Evolutionary conservation across 2,329 filamentous ascomycete species (phyloP).

Genomic region (Pezicula neosporulosa): DNA sequence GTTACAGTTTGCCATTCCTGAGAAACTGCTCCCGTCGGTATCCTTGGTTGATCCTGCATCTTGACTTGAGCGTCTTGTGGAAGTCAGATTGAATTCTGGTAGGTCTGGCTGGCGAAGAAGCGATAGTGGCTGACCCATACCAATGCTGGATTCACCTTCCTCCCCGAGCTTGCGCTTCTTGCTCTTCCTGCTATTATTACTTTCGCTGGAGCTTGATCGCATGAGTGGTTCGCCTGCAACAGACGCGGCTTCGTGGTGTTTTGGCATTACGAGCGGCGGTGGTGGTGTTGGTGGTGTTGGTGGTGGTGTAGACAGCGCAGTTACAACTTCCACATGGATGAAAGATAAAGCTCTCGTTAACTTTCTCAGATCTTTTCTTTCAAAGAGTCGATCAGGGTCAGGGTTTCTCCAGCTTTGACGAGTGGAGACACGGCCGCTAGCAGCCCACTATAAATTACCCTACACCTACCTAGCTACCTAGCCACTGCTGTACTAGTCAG

Average conservation of each 20-base stretch:
- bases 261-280: background rate
- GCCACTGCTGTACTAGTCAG: no score
- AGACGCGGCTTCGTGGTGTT: background rate
- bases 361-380: no score
- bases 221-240: background rate
- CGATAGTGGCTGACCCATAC: constrained; percentile 18
- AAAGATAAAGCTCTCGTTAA: no score
- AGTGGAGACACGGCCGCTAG: background rate
- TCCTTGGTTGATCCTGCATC: constrained; percentile 10
- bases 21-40: constrained; percentile 4
- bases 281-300: no score
- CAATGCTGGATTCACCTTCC: constrained; percentile 4
- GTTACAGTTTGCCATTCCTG: constrained; percentile 51
- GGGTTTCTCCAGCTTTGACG: background rate
- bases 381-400: no score
- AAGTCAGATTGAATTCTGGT: constrained; percentile 30
- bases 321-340: no score
- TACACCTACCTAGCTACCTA: background rate
- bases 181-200: constrained; percentile 3
- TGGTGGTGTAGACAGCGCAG: no score
- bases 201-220: background rate
- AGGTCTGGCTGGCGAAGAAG: constrained; percentile 24
- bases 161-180: constrained; percentile 28
- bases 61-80: constrained; percentile 14
- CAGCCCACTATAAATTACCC: no score